Base-by-base conservation (phyloP, 176 grass and related monocot species). In the Zea luxurians region DNA sequence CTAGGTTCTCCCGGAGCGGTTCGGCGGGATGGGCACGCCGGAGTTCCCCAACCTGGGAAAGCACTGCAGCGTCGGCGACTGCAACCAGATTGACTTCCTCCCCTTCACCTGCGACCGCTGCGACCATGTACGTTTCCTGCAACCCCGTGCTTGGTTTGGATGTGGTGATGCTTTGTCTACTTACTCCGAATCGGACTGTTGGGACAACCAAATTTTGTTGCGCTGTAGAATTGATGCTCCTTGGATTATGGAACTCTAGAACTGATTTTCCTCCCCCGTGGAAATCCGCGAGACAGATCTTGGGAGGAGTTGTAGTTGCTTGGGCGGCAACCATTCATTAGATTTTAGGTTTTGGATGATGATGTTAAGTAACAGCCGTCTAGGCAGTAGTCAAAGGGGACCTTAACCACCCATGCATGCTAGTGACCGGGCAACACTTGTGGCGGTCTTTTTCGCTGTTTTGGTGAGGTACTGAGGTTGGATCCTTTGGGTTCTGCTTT, bases 81-180 rank as follows among this genome's bases (percentile, higher is more conserved):
- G 96, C 88, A 69, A 80, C 58, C 90, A 89, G 84, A 92, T 95
- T 81, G 92, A 99, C 74, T 99, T 99, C 90, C 83, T 99, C 76
- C 96, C 96, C 71, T 99, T 99, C 88, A 99, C 88, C 81, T 98
- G 96, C 83, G 91, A 99, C 78, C 80, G 96, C 37, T 99, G 92
- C 90, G 75, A 85, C 66, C 52, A 91, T 81, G 96, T 99, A 82
- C 55, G 78, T 66, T 47, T 66, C 41, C n/a, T 40, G 16, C 37
- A 55, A 15, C 18, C 52, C 34, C 57, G 21, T 15, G 64, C 47
- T 72, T 75, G 4, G 6, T 40, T 41, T 53, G 1, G 18, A 15
- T 67, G 0, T 13, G n/a, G 27, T 12, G 66, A n/a, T 74, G 54
- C 68, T 17, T 18, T 13, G 84, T 13, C 3, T 37, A 50, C 43